Evolutionary conservation across 345 rosid species (phyloP), one percentile per base, ranked within the genome.

Genomic region (Melaleuca alternifolia): DNA sequence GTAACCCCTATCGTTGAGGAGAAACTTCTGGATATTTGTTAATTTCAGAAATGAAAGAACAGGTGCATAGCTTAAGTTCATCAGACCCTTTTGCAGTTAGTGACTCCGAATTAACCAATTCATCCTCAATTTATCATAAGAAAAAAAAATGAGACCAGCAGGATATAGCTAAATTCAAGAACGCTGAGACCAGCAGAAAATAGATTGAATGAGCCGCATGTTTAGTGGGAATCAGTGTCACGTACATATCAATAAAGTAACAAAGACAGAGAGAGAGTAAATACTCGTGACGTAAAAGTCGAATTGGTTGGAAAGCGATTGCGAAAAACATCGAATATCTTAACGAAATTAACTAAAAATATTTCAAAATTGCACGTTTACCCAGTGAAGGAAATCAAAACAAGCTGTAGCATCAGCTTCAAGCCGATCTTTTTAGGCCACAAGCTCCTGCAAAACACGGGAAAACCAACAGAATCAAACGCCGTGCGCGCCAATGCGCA

Each of bases 311-410:
- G 37, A 82, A 7, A 37, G 81, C 81, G 24, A 83, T 23, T 77
- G 48, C 54, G 44, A 77, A 44, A 28, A 51, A n/a, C 65, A 15
- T n/a, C n/a, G 30, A 86, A 86, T 50, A 13, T 33, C 51, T 56
- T 9, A 21, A 33, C 16, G 57, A 33, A 33, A 79, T n/a, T 16
- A 13, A n/a, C 18, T 26, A 15, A n/a, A 62, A 24, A 44, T 50
- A 77, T 5, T n/a, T 9, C 33, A 51, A 44, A 41, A 37, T 37
- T 71, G 86, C 20, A 30, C 57, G 50, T 92, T 87, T 91, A 98
- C 99, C 99, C 98, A 87, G 89, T 93, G 88, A 95, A 93, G 86
- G 99, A 88, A 86, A 98, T 92, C 77, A 94, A 87, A 90, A 94
- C 87, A 48, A 97, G 91, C 93, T 93, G 96, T 88, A 92, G 84